These are phyloP conservation scores for Pelargonium nanum DNA, from an alignment of 345 rosid species.

Conservation along the genomic window DNA sequence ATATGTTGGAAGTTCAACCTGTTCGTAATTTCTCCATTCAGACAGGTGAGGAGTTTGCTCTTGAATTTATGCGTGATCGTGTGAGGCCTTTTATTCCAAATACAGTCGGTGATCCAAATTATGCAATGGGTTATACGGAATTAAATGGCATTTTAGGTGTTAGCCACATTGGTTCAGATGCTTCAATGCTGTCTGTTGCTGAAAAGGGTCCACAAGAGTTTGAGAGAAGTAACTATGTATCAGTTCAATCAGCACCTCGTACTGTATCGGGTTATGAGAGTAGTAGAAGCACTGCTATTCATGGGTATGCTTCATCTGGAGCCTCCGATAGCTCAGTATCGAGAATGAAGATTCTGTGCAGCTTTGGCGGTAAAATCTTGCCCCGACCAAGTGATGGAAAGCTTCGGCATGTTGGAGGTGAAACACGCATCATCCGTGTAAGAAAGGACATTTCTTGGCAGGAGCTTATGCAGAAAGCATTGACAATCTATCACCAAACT, in stretches of 20 bases:
- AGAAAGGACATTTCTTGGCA: constrained; percentile 55
- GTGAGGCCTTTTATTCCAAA: constrained; percentile 37
- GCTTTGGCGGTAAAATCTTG: constrained; percentile 76
- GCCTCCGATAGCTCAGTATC: constrained; percentile 33
- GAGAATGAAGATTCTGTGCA: constrained; percentile 71
- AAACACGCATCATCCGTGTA: constrained; percentile 56
- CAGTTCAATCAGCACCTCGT: constrained; percentile 37
- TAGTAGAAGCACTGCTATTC: constrained; percentile 20
- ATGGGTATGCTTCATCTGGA: constrained; percentile 27
- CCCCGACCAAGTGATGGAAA: constrained; percentile 88
- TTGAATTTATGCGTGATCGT: constrained; percentile 81
- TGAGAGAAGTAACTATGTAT: constrained; percentile 44
- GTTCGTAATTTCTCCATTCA: constrained; percentile 69
- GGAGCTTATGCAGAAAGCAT: constrained; percentile 49
- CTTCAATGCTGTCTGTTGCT: constrained; percentile 29
- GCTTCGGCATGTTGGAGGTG: constrained; percentile 89
- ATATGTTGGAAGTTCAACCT: constrained; percentile 47
- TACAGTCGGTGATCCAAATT: constrained; percentile 31
- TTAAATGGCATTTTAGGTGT: constrained; percentile 51
- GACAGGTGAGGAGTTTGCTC: constrained; percentile 90
- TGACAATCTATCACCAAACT: constrained; percentile 52
- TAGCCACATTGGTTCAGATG: constrained; percentile 48
- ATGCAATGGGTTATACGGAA: constrained; percentile 52
- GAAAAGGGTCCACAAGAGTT: constrained; percentile 38
- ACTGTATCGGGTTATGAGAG: constrained; percentile 30